Base-by-base conservation (phyloP, 768 basidiomycete genomes). In the Jaapia argillacea region DNA sequence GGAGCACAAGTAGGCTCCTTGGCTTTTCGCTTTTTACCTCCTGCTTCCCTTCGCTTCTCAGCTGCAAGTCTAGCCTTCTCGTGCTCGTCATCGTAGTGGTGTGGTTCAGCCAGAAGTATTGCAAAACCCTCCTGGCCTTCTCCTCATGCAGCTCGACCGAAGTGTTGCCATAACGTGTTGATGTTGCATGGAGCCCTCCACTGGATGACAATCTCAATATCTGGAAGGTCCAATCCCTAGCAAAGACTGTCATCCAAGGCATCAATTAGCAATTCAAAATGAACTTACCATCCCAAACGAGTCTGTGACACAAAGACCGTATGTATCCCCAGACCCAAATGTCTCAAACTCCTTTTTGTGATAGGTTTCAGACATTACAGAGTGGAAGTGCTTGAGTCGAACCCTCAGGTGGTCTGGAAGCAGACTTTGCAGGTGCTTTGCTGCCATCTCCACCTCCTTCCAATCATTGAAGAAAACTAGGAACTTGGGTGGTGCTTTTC, bases 161-260 rank as follows among this genome's bases (percentile, higher is more conserved):
- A 56, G 2, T 58, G 45, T 45, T 69, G 66, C 62, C 58, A 61
- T 2, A 67, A 44, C 0, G 56, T 52, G 3, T 50, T 45, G 4
- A 65, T 26, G 22, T 45, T 42, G 43, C 55, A 57, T 4, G 52
- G 54, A 0, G 47, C 58, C 18, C 44, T 42, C 51, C 51, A 68
- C 42, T 67, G 67, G 7, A 69, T 55, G 16, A 68, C 57, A 18
- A 67, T 40, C 6, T 46, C 24, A 3, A 69, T 59, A 43, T 59
- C 56, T 2, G 60, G 46, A 2, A 68, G 12, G 36, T 69, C 60
- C 28, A 69, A 50, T 4, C 65, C 64, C 67, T 67, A n/a, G 41
- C 24, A 31, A 35, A 16, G 16, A 10, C 28, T 10, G 28, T 33
- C 10, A 33, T 10, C 28, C 16, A 33, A 10, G 10, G 28, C 16